Base-by-base conservation (phyloP, 352 stramenopile genomes). In the Globisporangium echinulatum region DNA sequence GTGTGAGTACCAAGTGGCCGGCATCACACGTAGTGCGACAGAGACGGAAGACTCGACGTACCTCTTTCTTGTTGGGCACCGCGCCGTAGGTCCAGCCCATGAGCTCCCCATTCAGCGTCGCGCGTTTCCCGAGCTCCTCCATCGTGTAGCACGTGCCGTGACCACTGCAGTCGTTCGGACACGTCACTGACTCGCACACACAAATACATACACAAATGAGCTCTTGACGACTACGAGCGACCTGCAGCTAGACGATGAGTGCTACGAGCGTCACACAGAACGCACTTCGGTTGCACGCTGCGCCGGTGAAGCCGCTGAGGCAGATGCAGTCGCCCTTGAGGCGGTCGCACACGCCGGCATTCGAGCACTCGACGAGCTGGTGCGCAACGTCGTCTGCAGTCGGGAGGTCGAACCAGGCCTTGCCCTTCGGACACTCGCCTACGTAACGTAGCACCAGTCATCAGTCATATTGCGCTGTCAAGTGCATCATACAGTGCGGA, bases 131-230 rank as follows among this genome's bases (percentile, higher is more conserved):
- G 25, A 96, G 71, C 13, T 89, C 71, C 25, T 87, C 72, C 69
- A 97, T 90, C 0, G 81, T 92, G 43, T 87, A 77, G 66, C 89
- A 97, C 39, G 70, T 83, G 39, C 89, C 89, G 51, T 94, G 84
- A 9, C 86, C 86, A 14, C 75, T 92, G 67, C 85, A 92, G 67
- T 87, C 77, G 62, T 72, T 85, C 2, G 77, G 69, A 50, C 83
- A 90, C n/a, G 59, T 39, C 56, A 90, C 76, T 87, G 46, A 33
- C 25, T 33, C 25, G 25, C 25, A 33, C 25, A 33, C 25, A 33
- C 25, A 33, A 33, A 33, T 33, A 33, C 25, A 33, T 33, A 33
- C 25, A 33, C 25, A 33, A 33, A 33, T 33, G 25, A 33, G 25
- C 25, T 3, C 25, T 33, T 33, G 25, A 33, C 25, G 25, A 33